Percentiles rank a stretch among this genome's conserved stretches.
Evolutionary conservation across 208 protist genomes (phyloP).

Genomic region (Trypanosoma scelopori): DNA sequence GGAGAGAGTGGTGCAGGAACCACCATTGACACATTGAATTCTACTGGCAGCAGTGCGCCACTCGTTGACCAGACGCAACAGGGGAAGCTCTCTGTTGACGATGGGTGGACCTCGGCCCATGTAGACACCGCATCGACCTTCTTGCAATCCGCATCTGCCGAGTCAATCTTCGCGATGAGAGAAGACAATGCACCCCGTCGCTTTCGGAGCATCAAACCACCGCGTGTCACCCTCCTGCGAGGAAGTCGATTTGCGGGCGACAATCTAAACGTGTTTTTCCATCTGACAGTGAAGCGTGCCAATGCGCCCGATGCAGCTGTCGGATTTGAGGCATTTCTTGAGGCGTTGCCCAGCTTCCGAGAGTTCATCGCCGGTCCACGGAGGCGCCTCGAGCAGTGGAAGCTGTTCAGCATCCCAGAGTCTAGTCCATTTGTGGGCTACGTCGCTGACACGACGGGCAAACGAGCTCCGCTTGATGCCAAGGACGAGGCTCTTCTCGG

Average conservation of each 20-base stretch:
- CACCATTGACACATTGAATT: too few relatives aligned
- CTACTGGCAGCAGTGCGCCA: too few relatives aligned
- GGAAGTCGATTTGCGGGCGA: constrained; percentile 26
- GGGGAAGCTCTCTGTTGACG: neutral
- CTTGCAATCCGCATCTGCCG: neutral
- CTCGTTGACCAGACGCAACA: neutral
- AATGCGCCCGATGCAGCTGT: constrained; percentile 1
- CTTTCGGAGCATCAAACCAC: neutral
- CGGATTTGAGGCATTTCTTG: constrained; percentile 18
- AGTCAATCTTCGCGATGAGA: neutral
- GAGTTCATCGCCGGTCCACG: neutral
- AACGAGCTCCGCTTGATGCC: neutral
- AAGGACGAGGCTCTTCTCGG: neutral
- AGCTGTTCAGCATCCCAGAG: neutral
- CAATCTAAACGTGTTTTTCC: constrained; percentile 29
- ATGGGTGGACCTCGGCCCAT: neutral
- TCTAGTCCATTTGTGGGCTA: neutral
- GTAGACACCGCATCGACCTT: neutral
- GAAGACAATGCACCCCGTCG: neutral
- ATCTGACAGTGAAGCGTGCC: constrained; percentile 12
- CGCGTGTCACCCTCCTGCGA: constrained; percentile 3
- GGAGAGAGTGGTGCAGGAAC: too few relatives aligned
- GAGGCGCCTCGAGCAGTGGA: neutral
- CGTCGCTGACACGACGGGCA: neutral
- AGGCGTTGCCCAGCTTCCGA: too few relatives aligned